Percentiles rank a stretch among this genome's conserved stretches.
phyloP scores from a whole-genome alignment of 768 basidiomycete species.

The Boletus eberwhitei region DNA sequence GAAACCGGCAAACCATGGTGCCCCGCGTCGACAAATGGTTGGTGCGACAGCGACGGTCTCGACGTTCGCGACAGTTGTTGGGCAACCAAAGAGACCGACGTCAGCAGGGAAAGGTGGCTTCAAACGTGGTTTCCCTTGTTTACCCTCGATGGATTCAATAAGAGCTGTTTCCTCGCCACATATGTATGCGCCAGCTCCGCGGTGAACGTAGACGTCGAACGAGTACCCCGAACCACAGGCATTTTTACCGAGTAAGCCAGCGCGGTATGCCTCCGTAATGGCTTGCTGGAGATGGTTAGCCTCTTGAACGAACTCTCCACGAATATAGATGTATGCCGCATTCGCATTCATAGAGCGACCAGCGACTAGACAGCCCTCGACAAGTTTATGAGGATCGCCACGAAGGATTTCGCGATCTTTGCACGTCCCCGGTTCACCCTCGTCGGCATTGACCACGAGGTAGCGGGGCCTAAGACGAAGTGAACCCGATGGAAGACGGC shows the following conservation, averaged over 20 bases:
- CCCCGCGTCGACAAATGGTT: conserved; percentile 89
- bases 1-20: conserved; percentile 88
- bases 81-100: conserved; percentile 95
- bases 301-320: conserved; percentile 97
- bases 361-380: conserved; percentile 96
- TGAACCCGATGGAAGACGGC: neutral
- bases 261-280: conserved; percentile 90
- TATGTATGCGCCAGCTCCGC: conserved; percentile 97
- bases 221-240: conserved; percentile 89
- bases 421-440: conserved; percentile 98
- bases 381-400: conserved; percentile 96
- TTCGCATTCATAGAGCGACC: conserved; percentile 96
- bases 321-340: conserved; percentile 99
- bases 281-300: conserved; percentile 93
- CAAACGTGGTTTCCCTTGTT: conserved; percentile 95
- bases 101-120: conserved; percentile 99
- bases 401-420: conserved; percentile 98
- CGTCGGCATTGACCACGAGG: conserved; percentile 96
- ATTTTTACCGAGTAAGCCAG: conserved; percentile 84
- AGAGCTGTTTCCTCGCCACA: conserved; percentile 98
- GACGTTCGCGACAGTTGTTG: conserved; percentile 96
- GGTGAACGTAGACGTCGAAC: conserved; percentile 99
- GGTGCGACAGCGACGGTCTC: conserved; percentile 98
- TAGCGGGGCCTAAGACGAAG: conserved; percentile 75
- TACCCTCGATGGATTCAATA: conserved; percentile 96